Evolutionary conservation across 352 stramenopile species (phyloP), one percentile per base, ranked within the genome.

Genomic region (Halophytophthora batemanensis): DNA sequence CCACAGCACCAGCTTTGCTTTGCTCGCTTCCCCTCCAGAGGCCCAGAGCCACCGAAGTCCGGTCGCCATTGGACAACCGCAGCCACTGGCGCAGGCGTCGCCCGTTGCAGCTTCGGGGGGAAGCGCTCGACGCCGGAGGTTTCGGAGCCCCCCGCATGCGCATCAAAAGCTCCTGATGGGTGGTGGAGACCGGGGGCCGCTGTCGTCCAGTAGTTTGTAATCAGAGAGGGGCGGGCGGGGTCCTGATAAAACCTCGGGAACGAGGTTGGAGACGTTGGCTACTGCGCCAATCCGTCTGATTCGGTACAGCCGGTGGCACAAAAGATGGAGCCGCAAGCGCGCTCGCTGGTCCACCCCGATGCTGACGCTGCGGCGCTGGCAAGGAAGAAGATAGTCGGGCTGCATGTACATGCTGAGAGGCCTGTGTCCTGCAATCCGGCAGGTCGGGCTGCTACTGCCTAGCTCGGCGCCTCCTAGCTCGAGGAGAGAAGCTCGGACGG

Each of bases 121-220:
- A 13, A 6, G n/a, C 22, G 25, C 39, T 40, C 8, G 29, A 45
- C 46, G 43, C 45, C 22, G 45, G 23, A 48, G 19, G 22, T 33
- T 18, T 19, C 19, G 29, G 17, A n/a, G n/a, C 39, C 29, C 29
- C 6, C 15, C 10, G 15, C n/a, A 28, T 40, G 35, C 35, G 10
- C 14, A 19, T 36, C 13, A 38, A 28, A 35, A 35, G 18, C n/a
- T 2, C 10, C n/a, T 3, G 29, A 17, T 38, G 34, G 45, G 21
- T 52, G 45, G 45, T 52, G 11, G n/a, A 8, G 39, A 29, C 29
- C 44, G 44, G 31, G 42, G 57, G 53, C 46, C 57, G 47, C 53
- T 72, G 59, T 61, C 63, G 59, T 47, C 63, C 62, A 71, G 62
- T 71, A 67, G 47, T 71, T 71, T 64, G 41, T 31, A 35, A 46